Base-by-base conservation (phyloP, 768 basidiomycete genomes). In the Ramaria sp. region DNA sequence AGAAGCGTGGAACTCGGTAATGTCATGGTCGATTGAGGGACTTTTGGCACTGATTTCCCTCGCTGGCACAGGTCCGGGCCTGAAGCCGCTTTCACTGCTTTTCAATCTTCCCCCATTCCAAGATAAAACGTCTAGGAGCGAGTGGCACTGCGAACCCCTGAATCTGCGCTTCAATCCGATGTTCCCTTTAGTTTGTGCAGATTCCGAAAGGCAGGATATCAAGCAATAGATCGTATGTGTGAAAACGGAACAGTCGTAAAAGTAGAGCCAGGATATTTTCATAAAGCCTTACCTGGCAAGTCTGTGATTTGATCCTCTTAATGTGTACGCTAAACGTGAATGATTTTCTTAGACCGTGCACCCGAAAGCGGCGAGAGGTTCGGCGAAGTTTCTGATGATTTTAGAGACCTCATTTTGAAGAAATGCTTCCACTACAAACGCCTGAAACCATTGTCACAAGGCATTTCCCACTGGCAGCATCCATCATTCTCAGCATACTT, bases 401-500 rank as follows among this genome's bases (percentile, higher is more conserved):
- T 74, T 63, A 80, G 89, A 61, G 77, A 78, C 43, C 67, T 82
- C 43, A 92, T 97, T 57, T 37, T 43, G 22, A 12, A 27, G n/a
- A n/a, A n/a, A n/a, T n/a, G n/a, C n/a, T n/a, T n/a, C n/a, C n/a
- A n/a, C n/a, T n/a, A n/a, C n/a, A n/a, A n/a, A n/a, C n/a, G n/a
- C n/a, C n/a, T n/a, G n/a, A n/a, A n/a, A n/a, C n/a, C 50, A 12
- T 24, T 27, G n/a, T 44, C 16, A 18, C 37, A 50, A 83, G 88
- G 90, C 1, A 71, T 94, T 24, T 88, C 88, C 0, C 84, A 89
- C 64, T 97, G 94, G 93, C 88, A 91, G 63, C 88, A 91, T 58
- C 89, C 91, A 6, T 82, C 79, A 15, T 95, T 95, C 70, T 90
- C 89, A 60, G 91, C 83, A 1, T 95, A 87, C 67, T 95, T 85